Evolutionary conservation across 371 early-diverging fungal genomes (phyloP).

Genomic region (Saksenaea oblongispora): DNA sequence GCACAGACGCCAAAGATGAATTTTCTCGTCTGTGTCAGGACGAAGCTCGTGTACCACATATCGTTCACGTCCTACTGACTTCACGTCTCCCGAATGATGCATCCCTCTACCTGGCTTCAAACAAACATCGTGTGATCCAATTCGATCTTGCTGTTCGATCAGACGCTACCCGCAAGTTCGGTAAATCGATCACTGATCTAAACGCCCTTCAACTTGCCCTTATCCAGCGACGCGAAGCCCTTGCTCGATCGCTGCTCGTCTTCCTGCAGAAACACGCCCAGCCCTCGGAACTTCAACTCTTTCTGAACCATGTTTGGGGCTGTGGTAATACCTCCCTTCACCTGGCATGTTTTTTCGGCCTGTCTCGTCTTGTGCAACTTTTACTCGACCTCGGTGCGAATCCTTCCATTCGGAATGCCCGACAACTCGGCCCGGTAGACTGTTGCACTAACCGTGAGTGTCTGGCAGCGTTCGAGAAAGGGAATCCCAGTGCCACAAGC

Average conservation of each 20-base stretch:
- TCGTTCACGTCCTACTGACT: slow-evolving; percentile 32
- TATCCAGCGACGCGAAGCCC: neutral
- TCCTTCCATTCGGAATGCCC: slow-evolving; percentile 27
- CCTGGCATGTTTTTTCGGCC: slow-evolving; percentile 42
- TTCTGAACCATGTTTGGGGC: slow-evolving; percentile 38
- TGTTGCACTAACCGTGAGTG: slow-evolving; percentile 30
- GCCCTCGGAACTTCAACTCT: slow-evolving; percentile 18
- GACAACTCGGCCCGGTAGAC: slow-evolving; percentile 35
- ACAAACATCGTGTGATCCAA: slow-evolving; percentile 27
- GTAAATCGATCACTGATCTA: slow-evolving; percentile 18
- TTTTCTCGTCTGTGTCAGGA: slow-evolving; percentile 22
- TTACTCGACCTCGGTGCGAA: slow-evolving; percentile 40
- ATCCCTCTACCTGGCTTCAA: slow-evolving; percentile 23
- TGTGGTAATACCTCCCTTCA: slow-evolving; percentile 38
- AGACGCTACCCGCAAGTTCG: slow-evolving; percentile 26
- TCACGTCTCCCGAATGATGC: slow-evolving; percentile 34
- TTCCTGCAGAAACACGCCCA: slow-evolving; percentile 12
- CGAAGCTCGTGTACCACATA: slow-evolving; percentile 12
- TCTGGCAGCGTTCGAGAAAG: slow-evolving; percentile 15
- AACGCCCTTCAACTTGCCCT: slow-evolving; percentile 25
- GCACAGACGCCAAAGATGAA: slow-evolving; percentile 25
- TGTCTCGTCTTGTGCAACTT: slow-evolving; percentile 42
- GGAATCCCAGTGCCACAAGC: neutral
- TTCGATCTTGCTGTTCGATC: slow-evolving; percentile 16
- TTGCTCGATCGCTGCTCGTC: slow-evolving; percentile 4